These are phyloP conservation scores for Pascua sp. DNA, from an alignment of 1,284 basidiomycete genomes.

Conservation along the genomic window DNA sequence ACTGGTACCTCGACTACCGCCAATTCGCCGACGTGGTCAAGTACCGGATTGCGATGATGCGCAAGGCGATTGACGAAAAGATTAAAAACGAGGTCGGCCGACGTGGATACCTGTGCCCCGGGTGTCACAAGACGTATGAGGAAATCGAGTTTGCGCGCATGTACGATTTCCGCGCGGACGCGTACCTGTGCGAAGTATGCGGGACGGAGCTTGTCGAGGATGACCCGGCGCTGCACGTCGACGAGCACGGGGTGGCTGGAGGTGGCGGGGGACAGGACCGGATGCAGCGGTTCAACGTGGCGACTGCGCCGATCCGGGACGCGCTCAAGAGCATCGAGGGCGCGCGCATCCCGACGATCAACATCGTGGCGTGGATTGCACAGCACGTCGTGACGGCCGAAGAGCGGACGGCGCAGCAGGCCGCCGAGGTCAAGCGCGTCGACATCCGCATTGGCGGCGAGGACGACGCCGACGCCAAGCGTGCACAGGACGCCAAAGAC, in stretches of 20 bases:
- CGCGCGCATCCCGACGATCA: constrained; percentile 41
- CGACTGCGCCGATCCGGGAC: constrained; percentile 81
- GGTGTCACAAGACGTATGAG: constrained; percentile 78
- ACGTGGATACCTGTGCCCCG: constrained; percentile 91
- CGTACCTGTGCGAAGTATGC: constrained; percentile 56
- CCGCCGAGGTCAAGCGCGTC: constrained; percentile 57
- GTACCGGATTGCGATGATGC: constrained; percentile 95
- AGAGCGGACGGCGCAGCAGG: constrained; percentile 64
- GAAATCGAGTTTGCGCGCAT: constrained; percentile 84
- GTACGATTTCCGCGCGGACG: constrained; percentile 47
- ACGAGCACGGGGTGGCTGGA: background rate
- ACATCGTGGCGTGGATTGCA: constrained; percentile 45
- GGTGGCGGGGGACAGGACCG: constrained; percentile 63
- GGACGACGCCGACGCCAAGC: constrained; percentile 73
- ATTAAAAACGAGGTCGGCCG: constrained; percentile 84
- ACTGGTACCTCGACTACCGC: constrained; percentile 95
- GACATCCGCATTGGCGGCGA: constrained; percentile 75
- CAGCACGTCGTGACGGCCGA: constrained; percentile 47
- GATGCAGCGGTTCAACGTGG: constrained; percentile 91
- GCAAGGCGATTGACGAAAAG: constrained; percentile 78
- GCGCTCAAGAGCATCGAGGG: constrained; percentile 83
- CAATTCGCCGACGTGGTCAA: constrained; percentile 96
- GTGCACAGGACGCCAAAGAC: constrained; percentile 64
- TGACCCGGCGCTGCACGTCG: constrained; percentile 57
- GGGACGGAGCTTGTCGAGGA: constrained; percentile 81